Base-by-base conservation (phyloP, 257 asterid species). In the Datura wrightii region DNA sequence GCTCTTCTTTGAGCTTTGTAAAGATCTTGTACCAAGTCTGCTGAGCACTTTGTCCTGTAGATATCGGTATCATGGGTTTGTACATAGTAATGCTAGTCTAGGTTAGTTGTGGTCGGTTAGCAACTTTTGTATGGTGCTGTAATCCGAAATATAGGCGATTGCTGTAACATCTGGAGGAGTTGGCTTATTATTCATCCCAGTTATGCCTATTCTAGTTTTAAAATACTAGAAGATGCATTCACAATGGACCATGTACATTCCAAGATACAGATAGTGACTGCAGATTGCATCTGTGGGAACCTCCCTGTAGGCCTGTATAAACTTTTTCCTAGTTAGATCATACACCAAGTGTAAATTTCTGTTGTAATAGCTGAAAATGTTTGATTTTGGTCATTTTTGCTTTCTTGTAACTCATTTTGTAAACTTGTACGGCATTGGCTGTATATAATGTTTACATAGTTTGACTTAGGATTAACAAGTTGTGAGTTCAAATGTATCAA, bases 31-130 rank as follows among this genome's bases (percentile, higher is more conserved):
- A 78, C 34, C 46, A 78, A 52, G 82, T 31, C 62, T 15, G 46
- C 31, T 85, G 82, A 88, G 92, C 88, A 83, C 87, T 84, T 69
- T 63, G 56, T 84, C 18, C 60, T 87, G 93, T 87, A 79, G 82
- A 66, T 82, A 46, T 83, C 44, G 18, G 60, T 10, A 10, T 86
- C 83, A 85, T 86, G n/a, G 78, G 74, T 83, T 69, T 71, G 63
- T 86, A 54, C 24, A 24, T 72, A 70, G 78, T 78, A 65, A 55
- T 42, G 59, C 71, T 59, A 70, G 81, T 85, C 65, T 53, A 69
- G 85, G 58, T 82, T 36, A 67, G 54, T 8, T 5, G 65, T n/a
- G 71, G 46, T 19, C 34, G 15, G 67, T 34, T 79, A 39, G 62
- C 44, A 50, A 52, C 60, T 78, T 46, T 70, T 62, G 69, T 79